phyloP scores from a whole-genome alignment of 495 filamentous ascomycete genomes.

The Chaetomium cochliodes region DNA sequence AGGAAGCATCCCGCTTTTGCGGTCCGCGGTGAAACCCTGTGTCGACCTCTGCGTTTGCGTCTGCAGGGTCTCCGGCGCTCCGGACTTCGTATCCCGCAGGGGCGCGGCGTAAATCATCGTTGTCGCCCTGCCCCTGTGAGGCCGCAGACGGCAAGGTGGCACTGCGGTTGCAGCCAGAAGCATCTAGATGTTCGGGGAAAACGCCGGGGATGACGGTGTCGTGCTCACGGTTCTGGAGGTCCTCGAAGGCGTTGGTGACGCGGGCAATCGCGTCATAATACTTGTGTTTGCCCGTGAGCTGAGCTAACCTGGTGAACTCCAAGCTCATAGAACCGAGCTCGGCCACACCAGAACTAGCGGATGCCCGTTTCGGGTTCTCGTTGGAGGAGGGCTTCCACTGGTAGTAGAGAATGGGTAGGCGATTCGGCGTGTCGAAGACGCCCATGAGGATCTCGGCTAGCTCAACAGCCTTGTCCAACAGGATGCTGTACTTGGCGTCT shows the following conservation, averaged over 20 bases:
- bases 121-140: slow-evolving; percentile 26
- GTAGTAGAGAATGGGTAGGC: slow-evolving; percentile 89
- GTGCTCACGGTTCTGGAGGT: slow-evolving; percentile 60
- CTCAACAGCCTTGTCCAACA: slow-evolving; percentile 85
- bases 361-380: slow-evolving; percentile 64
- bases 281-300: slow-evolving; percentile 79
- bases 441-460: slow-evolving; percentile 86
- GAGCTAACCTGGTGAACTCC: slow-evolving; percentile 91
- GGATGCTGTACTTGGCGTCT: slow-evolving; percentile 50
- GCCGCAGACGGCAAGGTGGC: slow-evolving; percentile 29
- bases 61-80: not conserved
- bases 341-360: slow-evolving; percentile 63
- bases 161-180: slow-evolving; percentile 56
- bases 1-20: slow-evolving; percentile 3
- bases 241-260: slow-evolving; percentile 82
- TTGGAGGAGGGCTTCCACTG: slow-evolving; percentile 71
- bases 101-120: not conserved
- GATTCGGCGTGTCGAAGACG: slow-evolving; percentile 93
- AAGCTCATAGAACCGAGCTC: slow-evolving; percentile 89
- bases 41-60: slow-evolving; percentile 12
- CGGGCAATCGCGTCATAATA: slow-evolving; percentile 96
- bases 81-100: not conserved
- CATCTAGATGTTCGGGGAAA: slow-evolving; percentile 81
- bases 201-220: slow-evolving; percentile 75
- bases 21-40: not conserved